Evolutionary conservation across 2,329 filamentous ascomycete genomes (phyloP).

Genomic region (Cordyceps javanica): DNA sequence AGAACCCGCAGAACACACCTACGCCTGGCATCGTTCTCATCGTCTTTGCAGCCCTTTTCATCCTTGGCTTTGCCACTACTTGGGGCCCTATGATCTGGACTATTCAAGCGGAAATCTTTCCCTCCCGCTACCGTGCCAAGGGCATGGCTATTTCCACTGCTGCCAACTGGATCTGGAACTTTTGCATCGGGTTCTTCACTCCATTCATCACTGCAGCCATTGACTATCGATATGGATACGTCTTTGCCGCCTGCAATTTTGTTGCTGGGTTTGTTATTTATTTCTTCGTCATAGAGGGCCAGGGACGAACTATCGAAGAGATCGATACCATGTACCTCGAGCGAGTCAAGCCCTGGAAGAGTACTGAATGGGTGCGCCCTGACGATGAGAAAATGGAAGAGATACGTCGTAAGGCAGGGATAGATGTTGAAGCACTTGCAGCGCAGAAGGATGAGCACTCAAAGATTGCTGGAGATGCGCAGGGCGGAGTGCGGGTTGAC

Average conservation of each 20-base stretch:
- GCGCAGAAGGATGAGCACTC: conserved; percentile 6
- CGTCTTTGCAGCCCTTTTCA: conserved; percentile 57
- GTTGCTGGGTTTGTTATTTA: conserved; percentile 61
- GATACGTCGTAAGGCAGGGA: conserved; percentile 36
- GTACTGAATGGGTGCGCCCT: conserved; percentile 45
- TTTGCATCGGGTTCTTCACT: conserved; percentile 71
- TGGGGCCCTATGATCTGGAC: conserved; percentile 63
- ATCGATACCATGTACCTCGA: conserved; percentile 74
- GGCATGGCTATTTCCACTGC: conserved; percentile 56
- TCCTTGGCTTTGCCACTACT: conserved; percentile 59
- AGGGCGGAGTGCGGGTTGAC: conserved; percentile 3
- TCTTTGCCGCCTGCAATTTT: conserved; percentile 68
- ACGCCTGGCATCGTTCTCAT: conserved; percentile 54
- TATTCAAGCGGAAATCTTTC: conserved; percentile 60
- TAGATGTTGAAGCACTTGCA: conserved; percentile 27
- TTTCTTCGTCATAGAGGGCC: conserved; percentile 71
- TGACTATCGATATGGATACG: conserved; percentile 67
- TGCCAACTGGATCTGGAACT: conserved; percentile 67
- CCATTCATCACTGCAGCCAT: conserved; percentile 70
- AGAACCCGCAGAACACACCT: conserved; percentile 27
- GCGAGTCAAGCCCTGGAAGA: conserved; percentile 57
- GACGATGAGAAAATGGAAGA: conserved; percentile 37
- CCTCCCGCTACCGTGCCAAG: conserved; percentile 53
- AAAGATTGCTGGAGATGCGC: conserved; percentile 6
- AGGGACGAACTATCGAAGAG: conserved; percentile 69